phyloP scores from a whole-genome alignment of 2,329 filamentous ascomycete species.

The Phaeosphaeria sp. region DNA sequence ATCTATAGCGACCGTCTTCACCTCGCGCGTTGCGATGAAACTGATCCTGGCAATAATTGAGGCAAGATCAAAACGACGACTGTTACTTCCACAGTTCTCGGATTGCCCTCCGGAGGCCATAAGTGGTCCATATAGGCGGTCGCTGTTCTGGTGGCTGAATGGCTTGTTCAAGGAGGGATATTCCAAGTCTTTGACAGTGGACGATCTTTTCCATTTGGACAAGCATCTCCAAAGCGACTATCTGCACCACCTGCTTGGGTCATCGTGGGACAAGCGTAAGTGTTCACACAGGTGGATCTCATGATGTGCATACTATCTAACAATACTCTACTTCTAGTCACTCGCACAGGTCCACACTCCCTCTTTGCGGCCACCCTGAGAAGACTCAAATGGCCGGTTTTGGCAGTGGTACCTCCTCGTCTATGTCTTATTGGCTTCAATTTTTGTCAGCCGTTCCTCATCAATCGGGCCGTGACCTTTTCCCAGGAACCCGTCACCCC shows the following conservation, averaged over 20 bases:
- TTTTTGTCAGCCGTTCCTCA: slow-evolving; percentile 46
- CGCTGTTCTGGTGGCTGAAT: slow-evolving; percentile 63
- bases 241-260: slow-evolving; percentile 47
- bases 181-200: slow-evolving; percentile 50
- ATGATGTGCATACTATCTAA: slow-evolving; percentile 5
- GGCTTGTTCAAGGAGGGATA: slow-evolving; percentile 59
- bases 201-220: slow-evolving; percentile 55
- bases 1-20: slow-evolving; percentile 53
- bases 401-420: slow-evolving; percentile 38
- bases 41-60: slow-evolving; percentile 54
- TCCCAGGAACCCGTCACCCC: slow-evolving; percentile 21
- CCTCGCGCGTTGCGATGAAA: slow-evolving; percentile 52
- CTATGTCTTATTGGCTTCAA: slow-evolving; percentile 44
- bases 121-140: slow-evolving; percentile 57
- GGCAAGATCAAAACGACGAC: slow-evolving; percentile 51
- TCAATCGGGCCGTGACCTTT: slow-evolving; percentile 39
- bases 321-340: slow-evolving; percentile 13
- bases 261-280: slow-evolving; percentile 51
- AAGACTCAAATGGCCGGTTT: slow-evolving; percentile 37
- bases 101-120: slow-evolving; percentile 59
- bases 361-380: slow-evolving; percentile 34
- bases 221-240: slow-evolving; percentile 53
- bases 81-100: slow-evolving; percentile 49
- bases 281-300: not conserved
- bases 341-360: slow-evolving; percentile 23